Evolutionary conservation across 2,329 filamentous ascomycete species (phyloP).

Genomic region (Myriosclerotinia scirpicola): DNA sequence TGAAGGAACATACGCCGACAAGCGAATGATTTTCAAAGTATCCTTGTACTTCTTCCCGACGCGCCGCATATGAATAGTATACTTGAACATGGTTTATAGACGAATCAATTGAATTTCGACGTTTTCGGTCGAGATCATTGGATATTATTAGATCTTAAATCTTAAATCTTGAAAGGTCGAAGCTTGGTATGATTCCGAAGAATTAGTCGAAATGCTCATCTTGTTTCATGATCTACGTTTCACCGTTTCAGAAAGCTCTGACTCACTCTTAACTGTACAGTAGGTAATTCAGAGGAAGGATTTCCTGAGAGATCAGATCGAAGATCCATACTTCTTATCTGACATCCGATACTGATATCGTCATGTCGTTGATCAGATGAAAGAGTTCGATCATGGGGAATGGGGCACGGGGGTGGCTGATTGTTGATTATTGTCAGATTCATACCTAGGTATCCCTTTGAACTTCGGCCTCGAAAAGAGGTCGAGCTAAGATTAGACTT

Average conservation of each 20-base stretch:
- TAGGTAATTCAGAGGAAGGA: neutral
- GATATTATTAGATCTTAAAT: neutral
- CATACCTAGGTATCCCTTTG: neutral
- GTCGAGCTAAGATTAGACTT: neutral
- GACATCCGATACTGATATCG: neutral
- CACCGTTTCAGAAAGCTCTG: conserved; percentile 36
- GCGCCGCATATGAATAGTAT: conserved; percentile 34
- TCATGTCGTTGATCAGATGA: conserved; percentile 9
- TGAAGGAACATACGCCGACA: conserved; percentile 29
- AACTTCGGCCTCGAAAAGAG: conserved; percentile 10
- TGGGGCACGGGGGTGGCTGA: neutral
- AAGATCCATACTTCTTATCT: neutral
- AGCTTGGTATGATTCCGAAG: conserved; percentile 24
- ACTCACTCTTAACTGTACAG: conserved; percentile 35
- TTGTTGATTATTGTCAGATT: neutral
- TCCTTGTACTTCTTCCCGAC: conserved; percentile 26
- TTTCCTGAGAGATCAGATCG: neutral
- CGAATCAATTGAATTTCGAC: conserved; percentile 8
- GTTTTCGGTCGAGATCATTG: conserved; percentile 12
- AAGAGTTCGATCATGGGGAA: neutral
- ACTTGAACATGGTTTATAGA: conserved; percentile 23
- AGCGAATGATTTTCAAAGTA: conserved; percentile 24
- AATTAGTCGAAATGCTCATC: conserved; percentile 31
- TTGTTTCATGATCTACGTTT: conserved; percentile 34
- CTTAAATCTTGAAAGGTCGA: neutral